Evolutionary conservation across 1,284 basidiomycete species (phyloP), one percentile per base, ranked within the genome.

Genomic region (Boletus smithii): DNA sequence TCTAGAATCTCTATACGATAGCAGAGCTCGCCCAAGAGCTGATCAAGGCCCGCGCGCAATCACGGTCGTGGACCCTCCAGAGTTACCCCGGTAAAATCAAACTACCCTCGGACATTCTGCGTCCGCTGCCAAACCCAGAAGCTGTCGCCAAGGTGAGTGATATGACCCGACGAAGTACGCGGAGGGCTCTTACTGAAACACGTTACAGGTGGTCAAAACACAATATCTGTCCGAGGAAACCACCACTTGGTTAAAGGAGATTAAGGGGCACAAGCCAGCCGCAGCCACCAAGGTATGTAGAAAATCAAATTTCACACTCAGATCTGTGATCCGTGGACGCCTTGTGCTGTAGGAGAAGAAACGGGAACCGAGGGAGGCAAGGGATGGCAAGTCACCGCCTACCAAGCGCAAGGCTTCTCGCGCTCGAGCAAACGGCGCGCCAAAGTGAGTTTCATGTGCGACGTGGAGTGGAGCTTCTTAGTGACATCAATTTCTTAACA

Each of bases 11-110:
- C 24, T 97, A 97, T 63, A 78, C 84, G n/a, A 73, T 92, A 40
- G 85, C 85, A 53, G 97, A 99, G 61, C 73, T 99, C 5, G 85
- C 94, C 0, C 90, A 97, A 67, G 80, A 91, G 53, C 71, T 97
- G 29, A 88, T 98, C 65, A 88, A 85, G 59, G 70, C 73, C 1
- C 77, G 80, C 17, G 85, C 90, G 0, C 76, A 81, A 27, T 55
- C 70, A 3, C 77, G 86, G 41, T 77, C 76, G 4, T 97, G 95
- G 92, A 78, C 76, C 3, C 70, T 98, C 7, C 74, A 82, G 43
- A 85, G 81, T 18, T 92, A 89, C 64, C 91, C 91, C 0, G 89
- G 85, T 22, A 87, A 87, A 61, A 71, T 95, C 27, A 80, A 80
- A 53, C 67, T 98, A 22, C 94, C 94, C 0, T 65, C 74, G 7